phyloP scores from a whole-genome alignment of 2,329 filamentous ascomycete genomes.

The Colletotrichum chrysophilum region DNA sequence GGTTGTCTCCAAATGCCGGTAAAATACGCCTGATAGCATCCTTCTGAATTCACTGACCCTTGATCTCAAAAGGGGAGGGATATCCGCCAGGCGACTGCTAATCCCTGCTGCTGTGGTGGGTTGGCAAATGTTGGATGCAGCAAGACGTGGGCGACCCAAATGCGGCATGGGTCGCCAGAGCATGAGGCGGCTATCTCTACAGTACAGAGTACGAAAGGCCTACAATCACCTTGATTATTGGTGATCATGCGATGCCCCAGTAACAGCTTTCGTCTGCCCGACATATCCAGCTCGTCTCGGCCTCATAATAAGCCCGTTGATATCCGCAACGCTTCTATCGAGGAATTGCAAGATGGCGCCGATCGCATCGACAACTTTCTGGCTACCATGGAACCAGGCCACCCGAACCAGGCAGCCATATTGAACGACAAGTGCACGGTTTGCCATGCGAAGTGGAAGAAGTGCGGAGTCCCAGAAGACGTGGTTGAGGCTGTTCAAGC shows the following conservation, averaged over 20 bases:
- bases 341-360: background rate
- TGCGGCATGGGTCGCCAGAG: too few relatives aligned
- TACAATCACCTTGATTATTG: accelerated
- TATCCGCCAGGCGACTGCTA: too few relatives aligned
- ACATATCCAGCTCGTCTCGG: too few relatives aligned
- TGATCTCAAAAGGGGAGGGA: accelerated
- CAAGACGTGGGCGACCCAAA: too few relatives aligned
- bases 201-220: too few relatives aligned
- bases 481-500: too few relatives aligned
- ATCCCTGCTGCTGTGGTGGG: too few relatives aligned
- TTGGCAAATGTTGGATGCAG: too few relatives aligned
- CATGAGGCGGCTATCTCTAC: too few relatives aligned
- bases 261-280: accelerated
- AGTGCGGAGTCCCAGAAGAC: background rate
- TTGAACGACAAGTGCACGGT: background rate
- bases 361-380: background rate
- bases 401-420: background rate
- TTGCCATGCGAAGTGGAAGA: background rate
- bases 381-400: background rate
- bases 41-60: too few relatives aligned
- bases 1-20: too few relatives aligned
- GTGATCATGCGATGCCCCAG: accelerated
- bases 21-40: too few relatives aligned
- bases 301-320: background rate
- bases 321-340: background rate